A percentile compares a stretch with the other conserved stretches of the same genome.
phyloP scores from a whole-genome alignment of 2,329 filamentous ascomycete genomes.

The Cytospora piceae region DNA sequence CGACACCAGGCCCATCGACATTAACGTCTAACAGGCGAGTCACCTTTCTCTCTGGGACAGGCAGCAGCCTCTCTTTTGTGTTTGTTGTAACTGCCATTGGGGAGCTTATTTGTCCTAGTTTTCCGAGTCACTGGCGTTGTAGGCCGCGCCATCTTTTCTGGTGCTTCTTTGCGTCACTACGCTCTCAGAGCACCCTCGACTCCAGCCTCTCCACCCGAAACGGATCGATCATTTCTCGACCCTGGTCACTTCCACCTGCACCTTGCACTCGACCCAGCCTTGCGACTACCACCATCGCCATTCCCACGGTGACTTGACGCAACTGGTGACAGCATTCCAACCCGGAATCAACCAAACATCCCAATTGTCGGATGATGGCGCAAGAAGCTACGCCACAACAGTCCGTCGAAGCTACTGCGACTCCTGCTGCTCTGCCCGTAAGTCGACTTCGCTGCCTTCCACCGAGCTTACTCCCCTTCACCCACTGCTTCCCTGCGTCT shows the following conservation, averaged over 20 bases:
- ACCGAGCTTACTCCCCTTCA: conserved; percentile 8
- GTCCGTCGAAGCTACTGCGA: conserved; percentile 58
- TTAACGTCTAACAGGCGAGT: conserved; percentile 21
- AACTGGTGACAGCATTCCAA: conserved; percentile 23
- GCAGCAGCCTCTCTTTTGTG: conserved; percentile 20
- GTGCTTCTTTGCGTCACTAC: conserved; percentile 25
- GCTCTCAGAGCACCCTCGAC: conserved; percentile 22
- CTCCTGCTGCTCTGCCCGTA: conserved; percentile 51
- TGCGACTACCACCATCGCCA: conserved; percentile 17
- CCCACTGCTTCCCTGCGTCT: conserved; percentile 11
- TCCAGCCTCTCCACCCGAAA: conserved; percentile 27
- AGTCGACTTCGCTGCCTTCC: conserved; percentile 36
- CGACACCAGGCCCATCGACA: conserved; percentile 21
- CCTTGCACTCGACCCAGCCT: conserved; percentile 15
- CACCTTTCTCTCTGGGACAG: conserved; percentile 19
- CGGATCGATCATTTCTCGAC: conserved; percentile 19
- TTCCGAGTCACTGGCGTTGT: conserved; percentile 12
- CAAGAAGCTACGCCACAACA: conserved; percentile 61
- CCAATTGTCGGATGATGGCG: conserved; percentile 61
- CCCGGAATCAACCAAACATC: conserved; percentile 28
- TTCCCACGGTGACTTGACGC: conserved; percentile 19
- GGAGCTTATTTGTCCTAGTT: conserved; percentile 8
- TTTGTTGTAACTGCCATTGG: conserved; percentile 13
- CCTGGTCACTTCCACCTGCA: conserved; percentile 22
- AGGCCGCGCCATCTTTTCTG: conserved; percentile 25